Evolutionary conservation across 805 yeast genomes (phyloP), one percentile per base, ranked within the genome.

Genomic region (Lachancea nothofagi): DNA sequence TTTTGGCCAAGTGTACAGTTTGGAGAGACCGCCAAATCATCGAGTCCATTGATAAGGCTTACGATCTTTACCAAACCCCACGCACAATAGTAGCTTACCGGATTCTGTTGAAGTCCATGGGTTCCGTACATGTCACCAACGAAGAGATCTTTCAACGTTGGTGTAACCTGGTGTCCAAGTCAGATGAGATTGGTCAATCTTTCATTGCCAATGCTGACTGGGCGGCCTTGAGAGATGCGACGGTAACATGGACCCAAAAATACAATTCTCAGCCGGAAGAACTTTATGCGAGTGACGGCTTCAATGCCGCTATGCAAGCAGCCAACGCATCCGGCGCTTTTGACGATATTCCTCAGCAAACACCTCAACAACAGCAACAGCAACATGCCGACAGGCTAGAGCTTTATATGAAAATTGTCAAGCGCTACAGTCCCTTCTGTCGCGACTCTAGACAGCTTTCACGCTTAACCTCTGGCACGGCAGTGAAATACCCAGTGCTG

Each of bases 161-260:
- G 87, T 65, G 69, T 43, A 71, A 73, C 34, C 61, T 74, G 33
- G 61, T 79, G 29, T 34, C 46, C 28, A 71, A 75, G 47, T 78
- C 80, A 43, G 74, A 71, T 24, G 62, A 61, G 33, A 70, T 68
- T 36, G 77, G 78, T 8, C 75, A 74, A 61, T 64, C 61, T 28
- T 81, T 78, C 55, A 78, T 83, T 49, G 88, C 90, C 5, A 78
- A 77, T 57, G 90, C 93, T 8, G 90, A 83, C 62, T 83, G 90
- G 90, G 81, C 85, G 28, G 83, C 90, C 2, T 61, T 84, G 42
- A 76, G 89, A 65, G 88, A 80, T 58, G 85, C 90, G 15, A 83
- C 93, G 5, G 60, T 62, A 7, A 59, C 65, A 4, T 62, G 64
- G 64, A 53, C 64, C 17, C 64, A 60, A 42, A 43, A 42, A 7